Percentiles rank a stretch among this genome's conserved stretches.
Conservation (phyloP, 2,329 filamentous ascomycete species). For the Venturia pyrina region DNA sequence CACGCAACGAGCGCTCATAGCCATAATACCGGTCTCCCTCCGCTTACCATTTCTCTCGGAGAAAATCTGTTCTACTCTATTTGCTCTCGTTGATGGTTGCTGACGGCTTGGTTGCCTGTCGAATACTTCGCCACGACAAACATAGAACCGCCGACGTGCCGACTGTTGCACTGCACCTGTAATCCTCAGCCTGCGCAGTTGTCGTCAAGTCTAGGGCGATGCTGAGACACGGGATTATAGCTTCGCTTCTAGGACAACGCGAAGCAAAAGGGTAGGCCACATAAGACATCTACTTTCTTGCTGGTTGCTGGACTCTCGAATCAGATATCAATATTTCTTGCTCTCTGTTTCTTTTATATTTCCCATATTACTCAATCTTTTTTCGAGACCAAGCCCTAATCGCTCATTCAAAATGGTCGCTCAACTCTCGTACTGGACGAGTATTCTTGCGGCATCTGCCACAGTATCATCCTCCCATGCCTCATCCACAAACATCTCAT, state of each 20-base stretch:
- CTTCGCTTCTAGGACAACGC: background rate
- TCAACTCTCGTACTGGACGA: background rate
- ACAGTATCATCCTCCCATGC: background rate
- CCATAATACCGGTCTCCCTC: background rate
- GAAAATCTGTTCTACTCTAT: background rate
- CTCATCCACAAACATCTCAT: background rate
- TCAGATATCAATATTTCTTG: background rate
- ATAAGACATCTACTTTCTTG: background rate
- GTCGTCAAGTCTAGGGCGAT: background rate
- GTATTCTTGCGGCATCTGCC: background rate
- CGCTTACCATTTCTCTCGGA: background rate
- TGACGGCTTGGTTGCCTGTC: background rate
- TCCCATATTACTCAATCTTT: background rate
- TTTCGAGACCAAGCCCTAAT: background rate
- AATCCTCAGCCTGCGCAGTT: slow-evolving; percentile 1
- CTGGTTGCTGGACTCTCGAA: background rate
- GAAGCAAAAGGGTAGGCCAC: background rate
- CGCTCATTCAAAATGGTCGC: background rate
- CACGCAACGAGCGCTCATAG: background rate
- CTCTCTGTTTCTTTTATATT: background rate
- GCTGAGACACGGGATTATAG: background rate
- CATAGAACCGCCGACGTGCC: background rate
- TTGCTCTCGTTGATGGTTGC: background rate
- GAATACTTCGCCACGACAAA: background rate
- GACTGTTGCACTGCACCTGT: background rate